These are phyloP conservation scores for Citrus sp. DNA, from an alignment of 345 rosid genomes.

Conservation along the genomic window DNA sequence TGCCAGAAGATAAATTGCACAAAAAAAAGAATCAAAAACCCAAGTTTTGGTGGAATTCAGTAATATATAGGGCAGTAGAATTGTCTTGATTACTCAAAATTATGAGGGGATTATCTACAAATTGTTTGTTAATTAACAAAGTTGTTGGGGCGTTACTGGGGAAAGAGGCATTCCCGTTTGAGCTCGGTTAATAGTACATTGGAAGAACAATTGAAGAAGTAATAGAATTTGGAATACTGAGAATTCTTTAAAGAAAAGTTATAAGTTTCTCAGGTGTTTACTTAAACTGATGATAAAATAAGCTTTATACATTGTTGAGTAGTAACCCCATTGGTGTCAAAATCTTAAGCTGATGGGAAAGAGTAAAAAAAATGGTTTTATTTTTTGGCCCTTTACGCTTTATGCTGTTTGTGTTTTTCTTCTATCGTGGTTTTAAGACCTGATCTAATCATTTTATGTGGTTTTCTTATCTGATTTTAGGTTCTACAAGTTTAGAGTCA, in stretches of 20 bases:
- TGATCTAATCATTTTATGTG: neutral
- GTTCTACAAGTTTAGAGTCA: conserved; percentile 54
- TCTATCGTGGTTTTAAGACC: neutral
- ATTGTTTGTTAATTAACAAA: neutral
- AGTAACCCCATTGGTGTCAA: too few species aligned
- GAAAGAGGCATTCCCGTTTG: neutral
- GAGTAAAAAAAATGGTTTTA: neutral
- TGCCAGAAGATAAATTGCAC: too few species aligned
- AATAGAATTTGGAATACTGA: neutral
- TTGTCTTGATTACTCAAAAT: too few species aligned
- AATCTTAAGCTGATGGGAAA: neutral
- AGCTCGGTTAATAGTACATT: neutral
- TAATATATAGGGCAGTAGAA: too few species aligned
- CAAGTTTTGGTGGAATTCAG: too few species aligned
- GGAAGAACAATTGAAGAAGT: neutral
- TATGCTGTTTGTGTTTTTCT: neutral
- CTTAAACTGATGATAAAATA: neutral
- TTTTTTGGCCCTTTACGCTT: neutral
- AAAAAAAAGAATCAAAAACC: too few species aligned
- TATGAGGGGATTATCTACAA: neutral
- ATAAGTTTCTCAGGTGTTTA: neutral
- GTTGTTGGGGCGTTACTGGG: neutral
- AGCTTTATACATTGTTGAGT: neutral
- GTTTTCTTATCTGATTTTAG: conserved; percentile 25
- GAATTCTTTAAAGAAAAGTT: neutral